These are phyloP conservation scores for Boehmeria nivea DNA, from an alignment of 306 rosid genomes.

Conservation along the genomic window DNA sequence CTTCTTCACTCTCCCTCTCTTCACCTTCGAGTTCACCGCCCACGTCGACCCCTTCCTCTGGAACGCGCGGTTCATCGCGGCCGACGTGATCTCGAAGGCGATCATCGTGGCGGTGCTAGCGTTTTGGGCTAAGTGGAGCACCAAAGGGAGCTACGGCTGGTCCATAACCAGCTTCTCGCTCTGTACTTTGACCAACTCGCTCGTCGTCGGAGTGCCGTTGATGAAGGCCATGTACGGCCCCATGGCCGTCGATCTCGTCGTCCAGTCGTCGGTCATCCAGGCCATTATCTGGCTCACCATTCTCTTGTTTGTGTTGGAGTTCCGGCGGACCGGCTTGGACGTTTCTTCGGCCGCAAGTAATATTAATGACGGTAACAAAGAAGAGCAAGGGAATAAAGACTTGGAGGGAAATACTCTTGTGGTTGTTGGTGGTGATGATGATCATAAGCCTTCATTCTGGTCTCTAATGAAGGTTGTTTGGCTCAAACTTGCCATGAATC, in stretches of 20 bases:
- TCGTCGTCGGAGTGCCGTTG: conserved; percentile 84
- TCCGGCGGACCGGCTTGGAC: conserved; percentile 44
- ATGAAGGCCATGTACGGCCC: conserved; percentile 73
- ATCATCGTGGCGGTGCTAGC: conserved; percentile 52
- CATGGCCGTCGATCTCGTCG: conserved; percentile 63
- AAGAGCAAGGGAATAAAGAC: conserved; percentile 35
- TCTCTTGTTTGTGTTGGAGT: conserved; percentile 68
- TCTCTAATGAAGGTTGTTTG: conserved; percentile 62
- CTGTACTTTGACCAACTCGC: conserved; percentile 66
- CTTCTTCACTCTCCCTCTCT: conserved; percentile 83
- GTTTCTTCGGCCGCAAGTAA: conserved; percentile 10
- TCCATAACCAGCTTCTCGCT: conserved; percentile 77
- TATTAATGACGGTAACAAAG: conserved; percentile 1
- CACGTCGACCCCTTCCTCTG: conserved; percentile 71
- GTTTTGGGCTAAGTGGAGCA: conserved; percentile 65
- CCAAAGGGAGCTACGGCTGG: conserved; percentile 68
- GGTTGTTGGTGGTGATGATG: not conserved
- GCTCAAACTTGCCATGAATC: conserved; percentile 63
- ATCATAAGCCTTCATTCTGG: conserved; percentile 38
- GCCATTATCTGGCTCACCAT: conserved; percentile 81
- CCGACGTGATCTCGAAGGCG: conserved; percentile 69
- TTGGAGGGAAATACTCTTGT: conserved; percentile 34
- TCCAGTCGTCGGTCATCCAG: conserved; percentile 70
- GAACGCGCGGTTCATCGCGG: conserved; percentile 55
- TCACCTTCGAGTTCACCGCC: conserved; percentile 74